Evolutionary conservation across 148 eudicot species (phyloP).

Genomic region (Gaultheria prostrata): DNA sequence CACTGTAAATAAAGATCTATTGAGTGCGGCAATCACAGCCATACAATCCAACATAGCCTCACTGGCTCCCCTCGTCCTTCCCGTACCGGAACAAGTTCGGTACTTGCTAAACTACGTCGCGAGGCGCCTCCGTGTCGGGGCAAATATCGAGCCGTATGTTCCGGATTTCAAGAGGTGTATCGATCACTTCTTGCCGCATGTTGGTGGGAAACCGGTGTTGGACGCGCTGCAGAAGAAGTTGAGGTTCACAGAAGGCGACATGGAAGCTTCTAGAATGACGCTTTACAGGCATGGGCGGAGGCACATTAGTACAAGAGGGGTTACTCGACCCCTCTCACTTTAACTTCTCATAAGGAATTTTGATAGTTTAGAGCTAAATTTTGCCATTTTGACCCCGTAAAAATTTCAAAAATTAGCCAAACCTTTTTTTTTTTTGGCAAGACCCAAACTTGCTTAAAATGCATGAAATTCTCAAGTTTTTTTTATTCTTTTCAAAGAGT

Average conservation of each 20-base stretch:
- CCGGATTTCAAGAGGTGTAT: slow-evolving; percentile 17
- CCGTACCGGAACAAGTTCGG: slow-evolving; percentile 26
- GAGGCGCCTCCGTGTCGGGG: background rate
- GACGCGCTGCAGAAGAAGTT: slow-evolving; percentile 24
- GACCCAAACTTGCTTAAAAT: too few relatives aligned
- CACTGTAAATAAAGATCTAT: slow-evolving; percentile 25
- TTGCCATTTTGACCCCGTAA: too few relatives aligned
- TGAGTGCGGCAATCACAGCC: slow-evolving; percentile 24
- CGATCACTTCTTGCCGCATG: slow-evolving; percentile 27
- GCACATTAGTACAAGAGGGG: too few relatives aligned
- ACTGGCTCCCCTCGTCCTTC: slow-evolving; percentile 29
- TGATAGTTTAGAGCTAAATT: too few relatives aligned
- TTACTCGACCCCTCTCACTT: too few relatives aligned
- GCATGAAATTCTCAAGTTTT: too few relatives aligned
- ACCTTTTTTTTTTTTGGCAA: too few relatives aligned
- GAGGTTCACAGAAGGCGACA: slow-evolving; percentile 11
- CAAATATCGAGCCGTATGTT: background rate
- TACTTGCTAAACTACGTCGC: background rate
- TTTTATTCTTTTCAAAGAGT: too few relatives aligned
- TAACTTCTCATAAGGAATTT: too few relatives aligned
- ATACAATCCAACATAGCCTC: slow-evolving; percentile 25
- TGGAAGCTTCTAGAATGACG: slow-evolving; percentile 37
- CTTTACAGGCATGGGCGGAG: too few relatives aligned
- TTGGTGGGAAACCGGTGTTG: slow-evolving; percentile 26
- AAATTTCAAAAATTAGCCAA: too few relatives aligned